A percentile compares a stretch with the other conserved stretches of the same genome.
These are phyloP conservation scores for Clohesyomyces aquaticus DNA, from an alignment of 495 filamentous ascomycete genomes.

Conservation along the genomic window DNA sequence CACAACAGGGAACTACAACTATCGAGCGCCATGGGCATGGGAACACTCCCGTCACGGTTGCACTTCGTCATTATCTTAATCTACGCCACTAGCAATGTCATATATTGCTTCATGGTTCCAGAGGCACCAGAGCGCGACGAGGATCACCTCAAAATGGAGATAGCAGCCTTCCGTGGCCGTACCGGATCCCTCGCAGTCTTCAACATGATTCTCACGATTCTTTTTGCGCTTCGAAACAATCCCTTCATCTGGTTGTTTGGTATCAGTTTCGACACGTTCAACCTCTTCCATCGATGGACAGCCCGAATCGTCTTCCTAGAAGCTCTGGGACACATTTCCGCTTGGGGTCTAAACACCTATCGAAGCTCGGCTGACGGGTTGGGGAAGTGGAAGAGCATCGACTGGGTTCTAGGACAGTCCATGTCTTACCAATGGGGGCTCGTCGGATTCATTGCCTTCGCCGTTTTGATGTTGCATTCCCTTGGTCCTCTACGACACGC, in stretches of 20 bases:
- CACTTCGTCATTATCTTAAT: constrained; percentile 18
- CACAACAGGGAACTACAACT: constrained; percentile 28
- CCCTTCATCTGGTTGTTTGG: constrained; percentile 65
- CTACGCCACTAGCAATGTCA: constrained; percentile 13
- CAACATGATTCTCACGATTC: constrained; percentile 55
- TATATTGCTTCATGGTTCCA: constrained; percentile 16
- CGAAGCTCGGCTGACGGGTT: not conserved
- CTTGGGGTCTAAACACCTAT: constrained; percentile 48
- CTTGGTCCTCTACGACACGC: constrained; percentile 78
- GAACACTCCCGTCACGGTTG: constrained; percentile 24
- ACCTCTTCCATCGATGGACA: constrained; percentile 78
- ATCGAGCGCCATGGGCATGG: constrained; percentile 16
- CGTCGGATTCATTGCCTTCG: constrained; percentile 59
- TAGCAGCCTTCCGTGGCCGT: constrained; percentile 23
- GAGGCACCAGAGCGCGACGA: not conserved
- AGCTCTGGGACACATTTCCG: constrained; percentile 51
- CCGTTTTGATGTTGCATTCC: constrained; percentile 70
- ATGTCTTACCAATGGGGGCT: constrained; percentile 50
- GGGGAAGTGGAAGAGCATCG: constrained; percentile 10
- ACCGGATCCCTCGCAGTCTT: constrained; percentile 17
- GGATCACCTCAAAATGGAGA: not conserved
- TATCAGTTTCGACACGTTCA: constrained; percentile 77
- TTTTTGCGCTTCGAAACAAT: constrained; percentile 62
- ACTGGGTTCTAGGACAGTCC: constrained; percentile 7
- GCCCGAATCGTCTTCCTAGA: constrained; percentile 73